These are phyloP conservation scores for Phallus indusiatus DNA, from an alignment of 768 basidiomycete genomes.

Conservation along the genomic window DNA sequence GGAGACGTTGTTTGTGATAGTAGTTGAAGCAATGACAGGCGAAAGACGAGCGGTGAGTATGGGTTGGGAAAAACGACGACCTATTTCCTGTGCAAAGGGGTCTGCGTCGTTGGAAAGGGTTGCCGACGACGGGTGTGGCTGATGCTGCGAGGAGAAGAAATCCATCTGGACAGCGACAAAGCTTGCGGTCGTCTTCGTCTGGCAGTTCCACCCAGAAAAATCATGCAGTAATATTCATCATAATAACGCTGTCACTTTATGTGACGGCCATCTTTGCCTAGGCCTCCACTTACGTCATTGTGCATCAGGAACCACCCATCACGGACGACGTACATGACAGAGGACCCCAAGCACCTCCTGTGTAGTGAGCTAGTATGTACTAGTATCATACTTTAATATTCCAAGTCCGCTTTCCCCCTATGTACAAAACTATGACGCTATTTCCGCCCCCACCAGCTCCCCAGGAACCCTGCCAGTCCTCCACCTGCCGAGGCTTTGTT, in stretches of 20 bases:
- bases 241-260: not conserved
- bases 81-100: conserved; percentile 48
- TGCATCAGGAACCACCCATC: not conserved
- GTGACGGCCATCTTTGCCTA: not conserved
- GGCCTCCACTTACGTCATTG: not conserved
- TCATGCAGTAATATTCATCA: not conserved
- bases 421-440: conserved; percentile 6
- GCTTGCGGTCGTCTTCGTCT: not conserved
- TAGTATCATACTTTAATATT: no score
- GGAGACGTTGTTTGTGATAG: conserved; percentile 18
- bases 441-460: conserved; percentile 71
- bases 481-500: conserved; percentile 25
- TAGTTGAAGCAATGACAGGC: conserved; percentile 16
- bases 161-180: not conserved
- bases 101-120: conserved; percentile 11
- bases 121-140: not conserved
- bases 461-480: conserved; percentile 58
- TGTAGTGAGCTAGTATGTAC: no score
- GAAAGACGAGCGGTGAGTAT: conserved; percentile 30
- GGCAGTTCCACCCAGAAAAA: not conserved
- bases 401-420: no score
- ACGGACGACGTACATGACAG: not conserved
- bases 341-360: not conserved
- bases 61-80: conserved; percentile 32
- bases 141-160: conserved; percentile 6